Evolutionary conservation across 2,329 filamentous ascomycete species (phyloP).

Genomic region (Myriosclerotinia duriaeana): DNA sequence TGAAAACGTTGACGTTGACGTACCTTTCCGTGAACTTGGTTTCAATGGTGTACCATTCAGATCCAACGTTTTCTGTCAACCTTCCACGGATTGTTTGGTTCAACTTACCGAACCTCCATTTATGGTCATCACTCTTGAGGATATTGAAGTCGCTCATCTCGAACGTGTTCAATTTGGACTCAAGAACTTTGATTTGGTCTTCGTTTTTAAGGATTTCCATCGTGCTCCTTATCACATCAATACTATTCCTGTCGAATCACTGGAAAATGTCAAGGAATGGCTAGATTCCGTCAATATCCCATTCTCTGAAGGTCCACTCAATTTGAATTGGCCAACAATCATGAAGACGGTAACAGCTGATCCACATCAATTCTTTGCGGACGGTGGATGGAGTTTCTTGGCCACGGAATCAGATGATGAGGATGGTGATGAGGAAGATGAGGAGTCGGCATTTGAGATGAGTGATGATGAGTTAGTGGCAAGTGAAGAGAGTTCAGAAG

Average conservation of each 20-base stretch:
- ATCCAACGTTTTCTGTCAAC: slow-evolving; percentile 92
- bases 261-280: slow-evolving; percentile 97
- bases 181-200: slow-evolving; percentile 98
- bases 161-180: slow-evolving; percentile 95
- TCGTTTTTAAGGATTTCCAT: slow-evolving; percentile 96
- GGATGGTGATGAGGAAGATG: slow-evolving; percentile 72
- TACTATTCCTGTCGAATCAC: slow-evolving; percentile 91
- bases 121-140: slow-evolving; percentile 89
- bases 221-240: slow-evolving; percentile 92
- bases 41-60: slow-evolving; percentile 97
- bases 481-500: slow-evolving; percentile 76
- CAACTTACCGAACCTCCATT: slow-evolving; percentile 97
- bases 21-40: slow-evolving; percentile 92
- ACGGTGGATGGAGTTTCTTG: slow-evolving; percentile 94
- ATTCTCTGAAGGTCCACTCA: slow-evolving; percentile 90
- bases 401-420: slow-evolving; percentile 85
- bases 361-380: slow-evolving; percentile 90
- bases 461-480: slow-evolving; percentile 75
- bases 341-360: slow-evolving; percentile 98
- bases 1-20: slow-evolving; percentile 88
- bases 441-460: slow-evolving; percentile 91
- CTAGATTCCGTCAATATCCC: slow-evolving; percentile 94
- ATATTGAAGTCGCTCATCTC: slow-evolving; percentile 93
- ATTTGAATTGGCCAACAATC: slow-evolving; percentile 97
- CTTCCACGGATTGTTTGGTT: slow-evolving; percentile 93